Percentiles rank a stretch among this genome's conserved stretches.
phyloP scores from a whole-genome alignment of 495 filamentous ascomycete genomes.

The Penicillium maclennaniae region DNA sequence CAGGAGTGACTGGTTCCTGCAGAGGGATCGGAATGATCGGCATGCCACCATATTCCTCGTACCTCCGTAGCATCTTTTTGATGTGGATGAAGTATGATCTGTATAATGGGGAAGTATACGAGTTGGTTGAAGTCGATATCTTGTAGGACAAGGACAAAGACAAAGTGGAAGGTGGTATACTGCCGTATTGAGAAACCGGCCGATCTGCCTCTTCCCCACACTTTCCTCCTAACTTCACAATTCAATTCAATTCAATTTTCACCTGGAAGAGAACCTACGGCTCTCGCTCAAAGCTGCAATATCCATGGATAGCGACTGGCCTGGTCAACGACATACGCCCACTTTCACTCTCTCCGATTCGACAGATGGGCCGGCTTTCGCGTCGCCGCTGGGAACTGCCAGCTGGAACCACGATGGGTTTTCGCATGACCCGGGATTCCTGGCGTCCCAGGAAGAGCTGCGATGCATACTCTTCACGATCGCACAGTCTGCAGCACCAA shows the following conservation, averaged over 20 bases:
- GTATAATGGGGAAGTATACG: background rate
- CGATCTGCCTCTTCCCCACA: conserved; percentile 12
- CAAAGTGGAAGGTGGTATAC: background rate
- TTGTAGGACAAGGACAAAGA: background rate
- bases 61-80: background rate
- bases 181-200: background rate
- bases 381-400: conserved; percentile 19
- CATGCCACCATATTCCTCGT: background rate
- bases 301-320: conserved; percentile 6
- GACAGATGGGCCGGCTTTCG: conserved; percentile 16
- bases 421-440: conserved; percentile 34
- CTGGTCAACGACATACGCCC: conserved; percentile 2
- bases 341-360: conserved; percentile 20
- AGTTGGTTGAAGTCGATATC: background rate
- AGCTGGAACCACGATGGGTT: conserved; percentile 36
- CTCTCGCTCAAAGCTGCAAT: conserved; percentile 3
- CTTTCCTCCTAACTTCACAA: conserved; percentile 4
- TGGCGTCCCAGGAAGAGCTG: conserved; percentile 38
- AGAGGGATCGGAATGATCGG: conserved; percentile 3
- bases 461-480: conserved; percentile 35
- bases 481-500: conserved; percentile 33
- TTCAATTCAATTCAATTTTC: conserved; percentile 3
- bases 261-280: background rate
- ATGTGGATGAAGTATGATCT: background rate
- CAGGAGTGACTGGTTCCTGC: background rate